Percentiles rank a stretch among this genome's conserved stretches.
Evolutionary conservation across 257 asterid genomes (phyloP).

Genomic region (Jacaranda mimosifolia): DNA sequence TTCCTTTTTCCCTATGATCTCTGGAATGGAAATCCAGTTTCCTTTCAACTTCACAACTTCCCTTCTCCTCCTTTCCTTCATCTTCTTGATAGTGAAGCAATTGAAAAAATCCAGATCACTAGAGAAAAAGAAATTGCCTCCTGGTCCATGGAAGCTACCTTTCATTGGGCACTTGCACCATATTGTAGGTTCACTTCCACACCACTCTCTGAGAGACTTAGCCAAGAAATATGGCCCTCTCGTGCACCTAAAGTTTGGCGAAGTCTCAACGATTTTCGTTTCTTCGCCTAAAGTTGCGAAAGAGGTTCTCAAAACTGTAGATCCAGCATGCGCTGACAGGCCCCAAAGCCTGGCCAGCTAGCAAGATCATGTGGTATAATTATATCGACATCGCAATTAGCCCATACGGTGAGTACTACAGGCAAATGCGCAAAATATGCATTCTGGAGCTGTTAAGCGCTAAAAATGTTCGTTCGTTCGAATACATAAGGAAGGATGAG

Average conservation of each 20-base stretch:
- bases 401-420: slow-evolving; percentile 25
- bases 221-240: slow-evolving; percentile 1
- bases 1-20: too few relatives aligned
- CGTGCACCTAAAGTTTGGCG: slow-evolving; percentile 20
- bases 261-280: not conserved
- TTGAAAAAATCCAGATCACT: not conserved
- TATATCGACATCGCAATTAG: not conserved
- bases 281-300: not conserved
- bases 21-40: too few relatives aligned
- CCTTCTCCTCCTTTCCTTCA: not conserved
- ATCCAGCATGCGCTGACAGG: too few relatives aligned
- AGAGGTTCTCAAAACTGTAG: too few relatives aligned
- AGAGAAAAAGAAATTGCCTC: not conserved
- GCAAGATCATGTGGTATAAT: too few relatives aligned
- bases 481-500: not conserved
- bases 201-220: not conserved
- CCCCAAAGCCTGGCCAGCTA: too few relatives aligned
- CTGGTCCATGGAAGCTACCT: slow-evolving; percentile 1
- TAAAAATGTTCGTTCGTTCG: not conserved
- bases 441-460: slow-evolving; percentile 19
- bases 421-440: slow-evolving; percentile 17
- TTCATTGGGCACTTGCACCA: slow-evolving; percentile 22
- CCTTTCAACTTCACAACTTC: not conserved
- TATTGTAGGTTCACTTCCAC: not conserved
- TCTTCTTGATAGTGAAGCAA: not conserved